Percentiles rank a stretch among this genome's conserved stretches.
Evolutionary conservation across 345 rosid genomes (phyloP).

Genomic region (Raphanus raphanistrum): DNA sequence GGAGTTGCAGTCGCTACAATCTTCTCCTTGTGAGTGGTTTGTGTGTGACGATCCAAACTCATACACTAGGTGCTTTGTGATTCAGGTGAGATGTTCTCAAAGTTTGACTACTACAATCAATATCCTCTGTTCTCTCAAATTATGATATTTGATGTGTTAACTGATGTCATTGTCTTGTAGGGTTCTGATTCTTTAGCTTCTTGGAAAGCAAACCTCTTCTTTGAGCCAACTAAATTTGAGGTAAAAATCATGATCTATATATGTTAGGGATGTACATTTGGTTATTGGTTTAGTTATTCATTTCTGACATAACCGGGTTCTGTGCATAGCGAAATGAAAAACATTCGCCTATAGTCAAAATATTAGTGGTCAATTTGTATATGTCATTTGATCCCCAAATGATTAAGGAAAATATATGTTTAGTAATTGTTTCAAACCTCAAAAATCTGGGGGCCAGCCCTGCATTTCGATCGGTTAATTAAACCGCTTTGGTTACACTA

Average conservation of each 20-base stretch:
- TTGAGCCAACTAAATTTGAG: conserved; percentile 88
- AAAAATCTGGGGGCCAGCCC: background rate
- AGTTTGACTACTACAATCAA: background rate
- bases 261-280: background rate
- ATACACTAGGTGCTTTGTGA: conserved; percentile 72
- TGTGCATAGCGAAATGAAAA: background rate
- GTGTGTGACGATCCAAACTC: conserved; percentile 76
- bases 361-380: background rate
- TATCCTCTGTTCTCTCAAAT: background rate
- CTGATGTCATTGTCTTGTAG: conserved; percentile 36
- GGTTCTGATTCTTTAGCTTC: conserved; percentile 93
- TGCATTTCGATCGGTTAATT: background rate
- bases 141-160: background rate
- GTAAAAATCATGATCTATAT: conserved; percentile 36
- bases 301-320: background rate
- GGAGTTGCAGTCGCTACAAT: conserved; percentile 74
- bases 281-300: background rate
- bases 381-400: background rate
- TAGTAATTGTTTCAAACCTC: background rate
- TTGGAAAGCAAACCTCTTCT: conserved; percentile 90
- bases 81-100: conserved; percentile 54
- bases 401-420: background rate
- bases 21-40: conserved; percentile 93
- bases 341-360: background rate
- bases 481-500: background rate